Evolutionary conservation across 192 early-diverging fungal species (phyloP).

Genomic region (Mortierella antarctica): DNA sequence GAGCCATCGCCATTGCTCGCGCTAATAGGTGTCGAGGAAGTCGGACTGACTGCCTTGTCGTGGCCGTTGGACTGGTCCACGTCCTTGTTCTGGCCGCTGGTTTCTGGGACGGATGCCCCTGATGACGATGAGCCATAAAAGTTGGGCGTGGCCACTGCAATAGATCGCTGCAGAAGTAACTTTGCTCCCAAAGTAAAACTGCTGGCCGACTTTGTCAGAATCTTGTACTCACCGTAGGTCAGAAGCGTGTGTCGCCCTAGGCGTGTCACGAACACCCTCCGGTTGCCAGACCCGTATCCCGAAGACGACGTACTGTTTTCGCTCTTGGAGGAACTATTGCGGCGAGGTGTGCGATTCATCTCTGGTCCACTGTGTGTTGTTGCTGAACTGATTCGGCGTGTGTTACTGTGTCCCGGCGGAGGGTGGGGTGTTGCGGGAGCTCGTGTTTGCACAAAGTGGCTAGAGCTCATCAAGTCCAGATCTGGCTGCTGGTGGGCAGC

Average conservation of each 20-base stretch:
- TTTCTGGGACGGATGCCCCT: not conserved
- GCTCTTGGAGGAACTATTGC: conserved; percentile 8
- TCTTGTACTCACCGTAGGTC: conserved; percentile 48
- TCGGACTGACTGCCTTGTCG: conserved; percentile 7
- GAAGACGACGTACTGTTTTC: conserved; percentile 16
- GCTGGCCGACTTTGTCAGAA: conserved; percentile 42
- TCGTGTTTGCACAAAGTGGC: not conserved
- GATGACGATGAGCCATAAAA: conserved; percentile 19
- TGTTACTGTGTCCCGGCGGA: not conserved
- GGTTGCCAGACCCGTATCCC: conserved; percentile 9
- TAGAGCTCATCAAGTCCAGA: conserved; percentile 12
- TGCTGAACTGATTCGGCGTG: conserved; percentile 9
- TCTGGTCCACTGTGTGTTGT: not conserved
- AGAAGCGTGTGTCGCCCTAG: conserved; percentile 39
- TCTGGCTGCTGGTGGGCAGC: conserved; percentile 43
- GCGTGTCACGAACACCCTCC: conserved; percentile 46
- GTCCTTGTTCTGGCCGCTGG: conserved; percentile 4
- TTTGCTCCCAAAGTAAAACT: conserved; percentile 49
- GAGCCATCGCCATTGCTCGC: conserved; percentile 7
- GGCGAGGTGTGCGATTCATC: conserved; percentile 5
- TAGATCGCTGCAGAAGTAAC: conserved; percentile 40
- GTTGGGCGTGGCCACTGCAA: conserved; percentile 44
- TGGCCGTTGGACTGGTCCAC: not conserved
- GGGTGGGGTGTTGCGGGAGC: not conserved
- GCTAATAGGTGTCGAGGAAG: conserved; percentile 18